Conservation (phyloP, 2,329 filamentous ascomycete genomes). For the Endocalyx cinctus region DNA sequence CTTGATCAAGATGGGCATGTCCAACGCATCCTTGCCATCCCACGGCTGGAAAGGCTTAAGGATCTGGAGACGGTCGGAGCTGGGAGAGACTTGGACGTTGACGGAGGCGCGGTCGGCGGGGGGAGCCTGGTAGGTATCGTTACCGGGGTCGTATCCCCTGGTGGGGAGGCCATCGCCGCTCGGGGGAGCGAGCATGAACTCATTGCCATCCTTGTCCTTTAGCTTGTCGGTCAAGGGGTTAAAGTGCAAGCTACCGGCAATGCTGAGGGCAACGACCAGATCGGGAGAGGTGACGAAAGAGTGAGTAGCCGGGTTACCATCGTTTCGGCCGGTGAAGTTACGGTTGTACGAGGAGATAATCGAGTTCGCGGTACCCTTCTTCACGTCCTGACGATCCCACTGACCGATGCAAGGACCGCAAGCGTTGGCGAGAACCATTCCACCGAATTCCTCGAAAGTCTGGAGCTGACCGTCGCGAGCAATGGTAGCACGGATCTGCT, state of each 20-base stretch:
- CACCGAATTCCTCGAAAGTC: slow-evolving; percentile 95
- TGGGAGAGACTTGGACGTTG: slow-evolving; percentile 76
- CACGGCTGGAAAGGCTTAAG: slow-evolving; percentile 81
- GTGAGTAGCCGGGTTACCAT: slow-evolving; percentile 91
- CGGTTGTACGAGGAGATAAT: slow-evolving; percentile 99
- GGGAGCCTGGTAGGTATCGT: slow-evolving; percentile 94
- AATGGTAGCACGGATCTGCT: slow-evolving; percentile 94
- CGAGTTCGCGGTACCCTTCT: slow-evolving; percentile 93
- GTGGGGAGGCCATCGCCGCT: slow-evolving; percentile 75
- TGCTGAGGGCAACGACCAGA: slow-evolving; percentile 78
- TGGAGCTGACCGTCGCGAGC: slow-evolving; percentile 84
- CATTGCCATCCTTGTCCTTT: slow-evolving; percentile 93
- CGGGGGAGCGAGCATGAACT: slow-evolving; percentile 82
- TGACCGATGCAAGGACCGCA: slow-evolving; percentile 92
- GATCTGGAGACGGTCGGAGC: slow-evolving; percentile 90
- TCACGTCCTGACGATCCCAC: slow-evolving; percentile 90
- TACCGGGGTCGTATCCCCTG: slow-evolving; percentile 82
- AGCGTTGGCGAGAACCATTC: slow-evolving; percentile 90
- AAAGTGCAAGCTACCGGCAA: slow-evolving; percentile 83
- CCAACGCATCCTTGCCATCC: slow-evolving; percentile 83
- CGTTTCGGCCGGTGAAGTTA: slow-evolving; percentile 98
- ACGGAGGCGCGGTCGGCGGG: slow-evolving; percentile 72
- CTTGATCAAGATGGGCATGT: slow-evolving; percentile 95
- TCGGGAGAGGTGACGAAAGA: slow-evolving; percentile 91
- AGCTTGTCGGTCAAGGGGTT: slow-evolving; percentile 91